Evolutionary conservation across 192 early-diverging fungal species (phyloP).

Genomic region (Coemansia sp.): DNA sequence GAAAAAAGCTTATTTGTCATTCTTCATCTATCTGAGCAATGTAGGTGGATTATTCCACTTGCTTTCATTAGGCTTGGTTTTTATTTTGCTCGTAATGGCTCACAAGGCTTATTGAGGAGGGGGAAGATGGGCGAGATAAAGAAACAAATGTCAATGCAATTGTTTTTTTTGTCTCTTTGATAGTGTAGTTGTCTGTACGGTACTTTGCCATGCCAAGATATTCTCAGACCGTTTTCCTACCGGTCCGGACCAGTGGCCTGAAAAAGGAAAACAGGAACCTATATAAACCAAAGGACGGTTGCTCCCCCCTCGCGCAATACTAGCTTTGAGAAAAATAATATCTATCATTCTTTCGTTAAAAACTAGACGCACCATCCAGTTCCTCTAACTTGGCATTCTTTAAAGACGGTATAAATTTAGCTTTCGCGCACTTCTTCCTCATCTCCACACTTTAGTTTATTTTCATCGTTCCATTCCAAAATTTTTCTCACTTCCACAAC

Average conservation of each 20-base stretch:
- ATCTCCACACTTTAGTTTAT: neutral
- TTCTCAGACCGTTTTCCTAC: slow-evolving; percentile 1
- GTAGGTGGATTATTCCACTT: neutral
- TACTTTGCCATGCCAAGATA: neutral
- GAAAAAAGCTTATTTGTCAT: neutral
- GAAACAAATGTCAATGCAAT: neutral
- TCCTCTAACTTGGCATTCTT: neutral
- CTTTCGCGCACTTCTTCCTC: neutral
- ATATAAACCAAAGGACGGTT: neutral
- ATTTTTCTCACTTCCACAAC: neutral
- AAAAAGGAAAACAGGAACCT: neutral
- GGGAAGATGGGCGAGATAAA: neutral
- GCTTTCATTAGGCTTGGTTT: neutral
- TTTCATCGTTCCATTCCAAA: neutral
- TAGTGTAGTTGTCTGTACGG: too few species aligned
- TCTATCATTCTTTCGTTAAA: neutral
- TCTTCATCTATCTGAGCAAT: slow-evolving; percentile 4
- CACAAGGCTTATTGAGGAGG: neutral
- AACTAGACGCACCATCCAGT: neutral
- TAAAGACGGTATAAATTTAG: neutral
- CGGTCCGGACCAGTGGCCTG: slow-evolving; percentile 1
- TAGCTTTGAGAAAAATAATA: neutral
- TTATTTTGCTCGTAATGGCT: neutral
- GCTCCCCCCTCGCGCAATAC: neutral
- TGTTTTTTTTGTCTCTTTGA: neutral